Conservation (phyloP, 768 basidiomycete species). For the Leccinum boreale region DNA sequence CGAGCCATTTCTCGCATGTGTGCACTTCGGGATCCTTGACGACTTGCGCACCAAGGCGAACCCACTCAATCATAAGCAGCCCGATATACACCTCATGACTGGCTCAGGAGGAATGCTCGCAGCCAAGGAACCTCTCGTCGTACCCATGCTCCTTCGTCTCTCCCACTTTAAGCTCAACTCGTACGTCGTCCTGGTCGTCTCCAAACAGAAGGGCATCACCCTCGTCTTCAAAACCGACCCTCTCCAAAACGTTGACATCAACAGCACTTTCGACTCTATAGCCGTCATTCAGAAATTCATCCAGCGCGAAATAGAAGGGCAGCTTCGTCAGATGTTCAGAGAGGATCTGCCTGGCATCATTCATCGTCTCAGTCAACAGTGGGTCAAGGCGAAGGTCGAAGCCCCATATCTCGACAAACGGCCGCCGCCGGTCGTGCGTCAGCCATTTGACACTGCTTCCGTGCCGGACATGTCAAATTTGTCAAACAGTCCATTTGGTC, state of each 20-base stretch:
- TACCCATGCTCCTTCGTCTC: conserved; percentile 96
- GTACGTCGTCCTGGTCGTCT: conserved; percentile 96
- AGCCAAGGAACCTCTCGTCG: conserved; percentile 91
- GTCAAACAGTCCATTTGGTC: conserved; percentile 14
- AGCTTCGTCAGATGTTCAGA: conserved; percentile 96
- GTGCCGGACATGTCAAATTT: conserved; percentile 37
- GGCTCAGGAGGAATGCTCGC: conserved; percentile 87
- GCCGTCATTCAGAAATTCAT: conserved; percentile 98
- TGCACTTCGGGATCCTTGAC: not conserved
- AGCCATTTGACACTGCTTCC: conserved; percentile 38
- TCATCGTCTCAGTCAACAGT: conserved; percentile 91
- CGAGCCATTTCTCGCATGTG: conserved; percentile 12
- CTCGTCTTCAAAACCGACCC: conserved; percentile 99
- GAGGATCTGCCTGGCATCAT: conserved; percentile 97
- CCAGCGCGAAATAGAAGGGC: conserved; percentile 95
- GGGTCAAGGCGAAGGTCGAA: conserved; percentile 93
- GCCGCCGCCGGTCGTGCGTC: conserved; percentile 35
- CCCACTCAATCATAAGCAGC: conserved; percentile 89
- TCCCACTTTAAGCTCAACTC: conserved; percentile 94
- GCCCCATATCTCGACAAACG: conserved; percentile 76
- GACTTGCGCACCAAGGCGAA: conserved; percentile 63
- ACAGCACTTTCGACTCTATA: conserved; percentile 96
- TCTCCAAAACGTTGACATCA: conserved; percentile 95
- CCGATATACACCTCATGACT: conserved; percentile 83
- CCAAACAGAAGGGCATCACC: conserved; percentile 96